Evolutionary conservation across 176 grass and related monocot species (phyloP), one percentile per base, ranked within the genome.

Genomic region (Pontederia paniculata): DNA sequence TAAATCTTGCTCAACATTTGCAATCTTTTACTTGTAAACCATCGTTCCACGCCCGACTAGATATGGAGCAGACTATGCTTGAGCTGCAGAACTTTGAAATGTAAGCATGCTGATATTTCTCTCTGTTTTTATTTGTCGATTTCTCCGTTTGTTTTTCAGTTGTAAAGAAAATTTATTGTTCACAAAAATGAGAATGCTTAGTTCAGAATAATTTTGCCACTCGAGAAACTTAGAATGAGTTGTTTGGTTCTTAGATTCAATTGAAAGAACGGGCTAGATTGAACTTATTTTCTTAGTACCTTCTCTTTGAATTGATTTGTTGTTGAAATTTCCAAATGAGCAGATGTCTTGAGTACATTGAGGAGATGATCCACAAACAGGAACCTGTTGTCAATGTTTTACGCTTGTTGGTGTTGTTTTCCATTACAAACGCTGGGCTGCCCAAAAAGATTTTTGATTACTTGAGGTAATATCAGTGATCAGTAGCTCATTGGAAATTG

Each of bases 291-390:
- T 57, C 9, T 57, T 50, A 45, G n/a, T 57, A 10, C 11, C 17
- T 1, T 55, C 23, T 62, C 12, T 19, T 13, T 53, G 12, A 46
- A 23, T 22, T 69, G 47, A 55, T 57, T n/a, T 69, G 22, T 62
- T 67, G 21, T 62, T 65, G 56, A 78, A 47, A 2, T 66, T 44
- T 54, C 9, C 63, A 23, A 51, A 76, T 70, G 41, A 5, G 15
- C 81, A 95, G 90, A 81, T 97, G 86, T 66, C 89, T 90, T 43
- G 86, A 97, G 74, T 97, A 87, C 70, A 97, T 97, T 15, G 91
- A 97, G 69, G 91, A 89, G 71, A 89, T 97, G 80, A 79, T 97
- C 68, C 91, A 97, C 52, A 97, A 97, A 65, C 91, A 97, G 57
- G 91, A 97, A 67, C 52, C 86, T 57, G 81, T 97, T 77, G 77